Conservation (phyloP, 768 basidiomycete genomes). For the Boletales sp. region DNA sequence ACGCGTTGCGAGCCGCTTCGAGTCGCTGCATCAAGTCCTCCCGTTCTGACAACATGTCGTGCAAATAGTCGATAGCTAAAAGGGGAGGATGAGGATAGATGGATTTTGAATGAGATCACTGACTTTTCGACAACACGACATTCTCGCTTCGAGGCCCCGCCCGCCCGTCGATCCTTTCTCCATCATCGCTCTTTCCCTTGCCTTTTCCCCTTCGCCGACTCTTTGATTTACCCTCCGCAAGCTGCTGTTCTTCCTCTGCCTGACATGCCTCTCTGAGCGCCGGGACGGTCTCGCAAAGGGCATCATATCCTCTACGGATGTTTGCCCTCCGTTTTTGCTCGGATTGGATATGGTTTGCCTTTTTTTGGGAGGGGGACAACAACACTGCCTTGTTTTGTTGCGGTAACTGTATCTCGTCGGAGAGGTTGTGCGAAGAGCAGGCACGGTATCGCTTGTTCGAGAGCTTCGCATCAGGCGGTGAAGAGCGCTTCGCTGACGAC, state of each 20-base stretch:
- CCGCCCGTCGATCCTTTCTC: slow-evolving; percentile 73
- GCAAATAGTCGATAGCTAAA: slow-evolving; percentile 84
- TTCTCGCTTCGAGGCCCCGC: slow-evolving; percentile 91
- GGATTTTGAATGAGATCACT: slow-evolving; percentile 22
- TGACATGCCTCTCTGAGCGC: slow-evolving; percentile 75
- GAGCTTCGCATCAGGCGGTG: slow-evolving; percentile 18
- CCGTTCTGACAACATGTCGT: slow-evolving; percentile 59
- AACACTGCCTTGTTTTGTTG: slow-evolving; percentile 32
- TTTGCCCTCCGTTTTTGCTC: slow-evolving; percentile 94
- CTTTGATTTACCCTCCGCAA: slow-evolving; percentile 32
- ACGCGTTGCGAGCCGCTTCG: slow-evolving; percentile 50
- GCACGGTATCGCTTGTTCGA: slow-evolving; percentile 34
- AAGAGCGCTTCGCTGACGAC: slow-evolving; percentile 24
- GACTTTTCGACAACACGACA: slow-evolving; percentile 84
- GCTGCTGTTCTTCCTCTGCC: slow-evolving; percentile 60
- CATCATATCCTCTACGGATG: slow-evolving; percentile 85
- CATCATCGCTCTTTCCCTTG: slow-evolving; percentile 44
- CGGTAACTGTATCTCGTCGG: slow-evolving; percentile 9
- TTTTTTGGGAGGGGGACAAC: slow-evolving; percentile 82
- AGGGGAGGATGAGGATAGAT: neutral
- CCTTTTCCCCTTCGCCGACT: slow-evolving; percentile 36
- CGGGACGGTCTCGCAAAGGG: slow-evolving; percentile 80
- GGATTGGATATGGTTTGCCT: slow-evolving; percentile 89
- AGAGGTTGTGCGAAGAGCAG: slow-evolving; percentile 9
- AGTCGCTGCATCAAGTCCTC: slow-evolving; percentile 55